These are phyloP conservation scores for Penicillium dipodomyicola DNA, from an alignment of 495 filamentous ascomycete species.

Conservation along the genomic window DNA sequence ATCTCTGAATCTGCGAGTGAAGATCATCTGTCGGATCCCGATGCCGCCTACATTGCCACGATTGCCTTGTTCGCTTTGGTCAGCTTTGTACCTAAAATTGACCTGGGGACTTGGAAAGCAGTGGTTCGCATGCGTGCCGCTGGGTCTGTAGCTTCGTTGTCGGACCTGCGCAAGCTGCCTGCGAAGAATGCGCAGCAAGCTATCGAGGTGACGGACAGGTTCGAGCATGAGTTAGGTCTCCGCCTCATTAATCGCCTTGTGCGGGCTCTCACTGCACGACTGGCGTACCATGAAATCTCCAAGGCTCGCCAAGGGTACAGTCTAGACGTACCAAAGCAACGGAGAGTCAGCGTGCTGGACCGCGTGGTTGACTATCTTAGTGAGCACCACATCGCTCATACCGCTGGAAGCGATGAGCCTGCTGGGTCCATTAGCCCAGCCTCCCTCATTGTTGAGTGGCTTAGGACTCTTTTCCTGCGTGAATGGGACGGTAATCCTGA, in stretches of 20 bases:
- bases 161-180: slow-evolving; percentile 40
- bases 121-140: slow-evolving; percentile 52
- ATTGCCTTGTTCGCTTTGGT: slow-evolving; percentile 57
- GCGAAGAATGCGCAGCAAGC: slow-evolving; percentile 29
- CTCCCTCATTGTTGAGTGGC: slow-evolving; percentile 72
- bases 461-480: slow-evolving; percentile 68
- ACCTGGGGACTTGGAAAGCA: slow-evolving; percentile 47
- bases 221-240: slow-evolving; percentile 61
- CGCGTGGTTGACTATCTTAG: slow-evolving; percentile 41
- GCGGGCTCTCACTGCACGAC: slow-evolving; percentile 50
- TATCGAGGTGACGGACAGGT: slow-evolving; percentile 46
- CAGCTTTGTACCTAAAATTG: slow-evolving; percentile 48
- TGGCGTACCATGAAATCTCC: slow-evolving; percentile 52
- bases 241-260: slow-evolving; percentile 55
- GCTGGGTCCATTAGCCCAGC: slow-evolving; percentile 39
- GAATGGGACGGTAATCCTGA: slow-evolving; percentile 76
- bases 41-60: slow-evolving; percentile 56
- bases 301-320: slow-evolving; percentile 41
- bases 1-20: slow-evolving; percentile 28
- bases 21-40: slow-evolving; percentile 49
- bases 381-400: slow-evolving; percentile 28
- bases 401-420: slow-evolving; percentile 33
- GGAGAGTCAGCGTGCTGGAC: slow-evolving; percentile 36
- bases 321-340: slow-evolving; percentile 33
- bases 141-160: slow-evolving; percentile 50